Evolutionary conservation across 1,284 basidiomycete genomes (phyloP).

Genomic region (Ustilago tritici): DNA sequence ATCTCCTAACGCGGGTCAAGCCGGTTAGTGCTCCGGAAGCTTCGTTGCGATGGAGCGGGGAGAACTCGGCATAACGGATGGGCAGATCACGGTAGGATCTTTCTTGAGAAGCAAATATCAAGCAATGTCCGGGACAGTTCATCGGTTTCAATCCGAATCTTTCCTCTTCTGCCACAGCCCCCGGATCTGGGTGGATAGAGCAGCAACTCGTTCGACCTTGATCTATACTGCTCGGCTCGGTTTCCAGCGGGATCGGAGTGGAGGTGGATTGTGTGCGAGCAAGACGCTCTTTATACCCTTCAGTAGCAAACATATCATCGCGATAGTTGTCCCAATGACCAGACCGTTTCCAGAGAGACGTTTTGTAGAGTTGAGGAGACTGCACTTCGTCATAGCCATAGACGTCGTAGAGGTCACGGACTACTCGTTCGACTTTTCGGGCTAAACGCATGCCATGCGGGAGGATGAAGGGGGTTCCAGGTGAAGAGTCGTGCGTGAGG

Average conservation of each 20-base stretch:
- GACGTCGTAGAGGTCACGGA: constrained; percentile 66
- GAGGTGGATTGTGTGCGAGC: constrained; percentile 5
- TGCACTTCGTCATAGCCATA: constrained; percentile 68
- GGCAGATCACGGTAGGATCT: constrained; percentile 65
- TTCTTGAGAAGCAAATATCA: constrained; percentile 61
- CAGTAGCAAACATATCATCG: constrained; percentile 68
- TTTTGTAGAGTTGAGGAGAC: constrained; percentile 66
- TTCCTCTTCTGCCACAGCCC: constrained; percentile 23
- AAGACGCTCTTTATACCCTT: constrained; percentile 60
- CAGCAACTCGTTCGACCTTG: constrained; percentile 32
- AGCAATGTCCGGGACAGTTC: constrained; percentile 68
- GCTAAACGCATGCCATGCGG: constrained; percentile 66
- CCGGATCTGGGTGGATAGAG: constrained; percentile 21
- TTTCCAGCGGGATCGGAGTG: not conserved
- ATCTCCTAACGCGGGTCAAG: constrained; percentile 63
- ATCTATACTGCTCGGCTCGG: constrained; percentile 10
- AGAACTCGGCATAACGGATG: constrained; percentile 65
- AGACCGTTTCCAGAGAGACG: constrained; percentile 62
- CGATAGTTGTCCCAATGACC: constrained; percentile 70
- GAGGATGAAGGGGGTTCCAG: constrained; percentile 68
- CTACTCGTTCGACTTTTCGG: constrained; percentile 64
- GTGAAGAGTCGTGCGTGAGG: constrained; percentile 65
- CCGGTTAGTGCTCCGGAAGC: constrained; percentile 63
- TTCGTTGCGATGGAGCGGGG: constrained; percentile 66
- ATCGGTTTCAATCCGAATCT: constrained; percentile 67